Percentiles rank a stretch among this genome's conserved stretches.
Conservation (phyloP, 805 yeast genomes). For the Metschnikowia hibisci region DNA sequence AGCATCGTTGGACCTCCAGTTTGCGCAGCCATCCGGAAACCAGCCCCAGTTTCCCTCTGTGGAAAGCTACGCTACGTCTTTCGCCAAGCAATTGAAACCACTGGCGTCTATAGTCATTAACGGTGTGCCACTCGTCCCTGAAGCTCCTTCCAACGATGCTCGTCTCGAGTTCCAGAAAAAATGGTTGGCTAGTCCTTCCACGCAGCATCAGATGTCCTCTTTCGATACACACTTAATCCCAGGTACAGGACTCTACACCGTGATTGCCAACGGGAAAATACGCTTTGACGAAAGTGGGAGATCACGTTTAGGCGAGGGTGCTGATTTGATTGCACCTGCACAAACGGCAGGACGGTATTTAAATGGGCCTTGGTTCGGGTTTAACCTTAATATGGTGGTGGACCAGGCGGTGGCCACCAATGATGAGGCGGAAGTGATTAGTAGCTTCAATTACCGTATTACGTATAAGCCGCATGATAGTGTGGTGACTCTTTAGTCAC, state of each 20-base stretch:
- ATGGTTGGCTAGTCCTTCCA: constrained; percentile 54
- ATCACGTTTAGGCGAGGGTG: constrained; percentile 60
- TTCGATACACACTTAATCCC: constrained; percentile 67
- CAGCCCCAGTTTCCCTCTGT: constrained; percentile 25
- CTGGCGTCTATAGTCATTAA: constrained; percentile 53
- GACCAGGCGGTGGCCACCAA: constrained; percentile 45
- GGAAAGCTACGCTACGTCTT: constrained; percentile 41
- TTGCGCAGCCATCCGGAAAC: constrained; percentile 17
- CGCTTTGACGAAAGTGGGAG: constrained; percentile 74
- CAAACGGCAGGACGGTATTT: constrained; percentile 35
- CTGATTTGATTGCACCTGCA: constrained; percentile 41
- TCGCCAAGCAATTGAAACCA: constrained; percentile 49
- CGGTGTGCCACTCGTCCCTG: constrained; percentile 48
- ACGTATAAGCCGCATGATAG: constrained; percentile 59
- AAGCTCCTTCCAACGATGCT: constrained; percentile 24
- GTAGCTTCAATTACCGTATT: constrained; percentile 61
- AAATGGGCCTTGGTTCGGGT: constrained; percentile 74
- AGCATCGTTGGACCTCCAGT: constrained; percentile 34
- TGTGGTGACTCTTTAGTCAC: constrained; percentile 24
- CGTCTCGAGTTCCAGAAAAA: constrained; percentile 51
- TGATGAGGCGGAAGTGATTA: constrained; percentile 45
- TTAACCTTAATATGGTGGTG: constrained; percentile 53
- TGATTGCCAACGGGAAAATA: constrained; percentile 56
- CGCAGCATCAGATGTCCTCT: constrained; percentile 62
- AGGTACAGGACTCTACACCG: constrained; percentile 53